Conservation (phyloP, 2,329 filamentous ascomycete species). For the Rosellinia necatrix region DNA sequence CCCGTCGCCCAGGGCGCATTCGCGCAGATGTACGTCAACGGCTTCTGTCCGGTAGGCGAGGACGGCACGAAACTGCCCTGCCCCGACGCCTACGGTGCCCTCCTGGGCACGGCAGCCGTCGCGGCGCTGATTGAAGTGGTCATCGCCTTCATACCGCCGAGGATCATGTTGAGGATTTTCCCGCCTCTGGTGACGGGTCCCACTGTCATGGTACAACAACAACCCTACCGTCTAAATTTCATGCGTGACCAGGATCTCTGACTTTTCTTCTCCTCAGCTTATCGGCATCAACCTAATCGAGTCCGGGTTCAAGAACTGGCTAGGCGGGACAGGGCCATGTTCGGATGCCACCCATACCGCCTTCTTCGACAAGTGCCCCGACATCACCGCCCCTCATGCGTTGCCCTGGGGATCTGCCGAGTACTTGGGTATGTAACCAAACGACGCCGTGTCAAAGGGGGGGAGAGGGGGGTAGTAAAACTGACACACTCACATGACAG, state of each 20-base stretch:
- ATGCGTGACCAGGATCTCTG: neutral
- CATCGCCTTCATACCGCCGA: constrained; percentile 75
- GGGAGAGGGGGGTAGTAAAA: neutral
- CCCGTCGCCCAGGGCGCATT: constrained; percentile 74
- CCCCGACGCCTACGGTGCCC: constrained; percentile 74
- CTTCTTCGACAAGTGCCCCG: constrained; percentile 68
- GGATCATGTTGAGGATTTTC: constrained; percentile 71
- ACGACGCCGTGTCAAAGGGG: too few relatives aligned
- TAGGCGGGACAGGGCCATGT: constrained; percentile 70
- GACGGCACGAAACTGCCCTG: constrained; percentile 73
- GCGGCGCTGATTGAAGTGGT: constrained; percentile 72
- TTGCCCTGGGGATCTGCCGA: constrained; percentile 80
- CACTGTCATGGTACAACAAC: constrained; percentile 55
- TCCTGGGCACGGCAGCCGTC: constrained; percentile 71
- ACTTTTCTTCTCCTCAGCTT: constrained; percentile 43
- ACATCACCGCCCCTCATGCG: constrained; percentile 69
- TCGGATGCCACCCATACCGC: constrained; percentile 53
- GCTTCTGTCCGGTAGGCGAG: constrained; percentile 64
- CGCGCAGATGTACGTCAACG: constrained; percentile 76
- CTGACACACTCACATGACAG: constrained; percentile 24
- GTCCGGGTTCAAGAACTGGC: constrained; percentile 77
- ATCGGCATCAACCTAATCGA: constrained; percentile 76
- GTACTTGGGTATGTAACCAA: constrained; percentile 61
- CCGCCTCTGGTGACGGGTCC: constrained; percentile 79
- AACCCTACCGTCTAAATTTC: neutral